Evolutionary conservation across 23 red algal genomes (phyloP).

Genomic region (Gracilaria vermiculophylla): DNA sequence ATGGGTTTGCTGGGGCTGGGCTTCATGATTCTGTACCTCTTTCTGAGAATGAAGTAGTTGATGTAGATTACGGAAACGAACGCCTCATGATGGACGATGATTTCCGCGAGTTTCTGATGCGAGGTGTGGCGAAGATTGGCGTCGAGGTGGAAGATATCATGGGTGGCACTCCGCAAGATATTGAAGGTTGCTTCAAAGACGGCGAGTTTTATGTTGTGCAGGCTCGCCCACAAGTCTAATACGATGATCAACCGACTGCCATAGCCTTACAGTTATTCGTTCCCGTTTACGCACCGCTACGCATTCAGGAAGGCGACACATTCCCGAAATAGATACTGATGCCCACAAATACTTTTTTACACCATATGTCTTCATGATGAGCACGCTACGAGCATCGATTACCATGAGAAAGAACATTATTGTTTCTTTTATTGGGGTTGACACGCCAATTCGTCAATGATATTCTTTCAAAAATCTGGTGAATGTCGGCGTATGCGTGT

Average conservation of each 20-base stretch:
- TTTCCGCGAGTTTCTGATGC: constrained; percentile 32
- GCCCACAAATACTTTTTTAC: background rate
- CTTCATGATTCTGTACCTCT: constrained; percentile 61
- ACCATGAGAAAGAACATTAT: too few species aligned
- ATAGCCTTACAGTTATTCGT: background rate
- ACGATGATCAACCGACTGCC: background rate
- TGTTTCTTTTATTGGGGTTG: too few species aligned
- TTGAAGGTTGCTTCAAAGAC: constrained; percentile 83
- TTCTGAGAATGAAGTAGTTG: background rate
- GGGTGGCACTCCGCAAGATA: constrained; percentile 61
- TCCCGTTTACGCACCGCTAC: too few species aligned
- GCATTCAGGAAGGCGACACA: too few species aligned
- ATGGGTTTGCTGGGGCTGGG: constrained; percentile 77
- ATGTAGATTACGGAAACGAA: constrained; percentile 51
- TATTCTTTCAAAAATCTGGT: too few species aligned
- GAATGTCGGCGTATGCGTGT: too few species aligned
- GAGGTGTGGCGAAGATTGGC: constrained; percentile 17
- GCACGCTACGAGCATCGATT: too few species aligned
- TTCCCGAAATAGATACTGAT: too few species aligned
- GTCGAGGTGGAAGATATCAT: constrained; percentile 53
- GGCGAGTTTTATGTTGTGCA: constrained; percentile 85
- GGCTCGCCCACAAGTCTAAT: constrained; percentile 83
- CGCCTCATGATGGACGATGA: constrained; percentile 48
- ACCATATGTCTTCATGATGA: background rate
- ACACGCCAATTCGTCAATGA: too few species aligned